Base-by-base conservation (phyloP, 345 rosid species). In the Noccaea caerulescens region DNA sequence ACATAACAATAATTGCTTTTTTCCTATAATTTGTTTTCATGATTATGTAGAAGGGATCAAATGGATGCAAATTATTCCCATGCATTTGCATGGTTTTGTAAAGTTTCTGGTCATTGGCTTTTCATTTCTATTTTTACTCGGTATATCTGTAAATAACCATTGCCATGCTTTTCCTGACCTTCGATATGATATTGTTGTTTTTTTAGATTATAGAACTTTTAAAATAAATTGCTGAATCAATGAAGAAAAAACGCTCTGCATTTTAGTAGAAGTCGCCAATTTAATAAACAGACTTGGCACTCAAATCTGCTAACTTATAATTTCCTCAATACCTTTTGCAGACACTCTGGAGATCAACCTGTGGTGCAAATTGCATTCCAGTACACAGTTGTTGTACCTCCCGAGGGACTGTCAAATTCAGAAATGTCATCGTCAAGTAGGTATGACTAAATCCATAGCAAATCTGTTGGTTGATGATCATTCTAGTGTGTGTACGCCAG, bases 331-430 rank as follows among this genome's bases (percentile, higher is more conserved):
- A 51, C 66, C 59, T 71, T 70, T 75, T 76, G 49, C 86, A 94
- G 99, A 62, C 87, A 88, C 78, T 37, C 87, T 10, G 79, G 88
- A 36, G 98, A 94, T 70, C 95, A 87, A 76, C 99, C 98, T 3
- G 86, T 85, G 45, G 71, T 94, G 72, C 99, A 94, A 80, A 89
- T 91, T 72, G 99, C 97, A 42, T 94, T 94, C 82, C 97, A 90
- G 73, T 94, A 94, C 77, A 83, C 98, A 30, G 90, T 89, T 55
- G 84, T 91, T 43, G 95, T 83, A 69, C 90, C 95, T 43, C 95
- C 96, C 7, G 91, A 91, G 76, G 96, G 85, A 63, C 86, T 78
- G 59, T 59, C 90, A 64, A 81, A 72, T 80, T 73, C 92, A 13
- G 81, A 69, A 66, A 62, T 76, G 76, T 77, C 69, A 76, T 75